A percentile compares a stretch with the other conserved stretches of the same genome.
Evolutionary conservation across 306 rosid species (phyloP).

Genomic region (Cercis canadensis): DNA sequence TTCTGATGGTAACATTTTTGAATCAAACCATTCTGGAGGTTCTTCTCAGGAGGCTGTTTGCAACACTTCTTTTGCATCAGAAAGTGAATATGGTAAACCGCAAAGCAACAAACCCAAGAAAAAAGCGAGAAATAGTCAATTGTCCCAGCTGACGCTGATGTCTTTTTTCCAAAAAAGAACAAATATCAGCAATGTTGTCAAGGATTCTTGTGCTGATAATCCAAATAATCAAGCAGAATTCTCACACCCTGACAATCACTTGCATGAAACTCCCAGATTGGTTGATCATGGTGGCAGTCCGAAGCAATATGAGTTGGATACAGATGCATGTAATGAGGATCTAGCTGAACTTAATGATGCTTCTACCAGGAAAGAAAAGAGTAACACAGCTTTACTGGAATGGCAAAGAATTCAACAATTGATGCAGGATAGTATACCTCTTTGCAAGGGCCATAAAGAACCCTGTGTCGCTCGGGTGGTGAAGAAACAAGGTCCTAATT

Average conservation of each 20-base stretch:
- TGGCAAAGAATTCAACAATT: slow-evolving; percentile 90
- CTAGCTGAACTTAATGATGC: slow-evolving; percentile 42
- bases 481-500: slow-evolving; percentile 84
- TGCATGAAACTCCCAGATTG: slow-evolving; percentile 44
- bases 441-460: slow-evolving; percentile 88
- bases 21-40: slow-evolving; percentile 29
- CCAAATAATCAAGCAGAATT: slow-evolving; percentile 41
- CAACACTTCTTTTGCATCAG: slow-evolving; percentile 24
- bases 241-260: slow-evolving; percentile 45
- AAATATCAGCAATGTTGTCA: slow-evolving; percentile 35
- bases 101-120: slow-evolving; percentile 55
- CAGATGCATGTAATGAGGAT: slow-evolving; percentile 46
- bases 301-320: slow-evolving; percentile 41
- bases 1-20: slow-evolving; percentile 37
- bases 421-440: slow-evolving; percentile 92
- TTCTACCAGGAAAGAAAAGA: slow-evolving; percentile 58
- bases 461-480: slow-evolving; percentile 85
- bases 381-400: slow-evolving; percentile 63
- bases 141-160: slow-evolving; percentile 73
- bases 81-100: slow-evolving; percentile 38
- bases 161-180: slow-evolving; percentile 73
- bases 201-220: slow-evolving; percentile 37
- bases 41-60: slow-evolving; percentile 38
- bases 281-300: slow-evolving; percentile 44
- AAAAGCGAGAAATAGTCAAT: slow-evolving; percentile 62